These are phyloP conservation scores for Hypericum perforatum DNA, from an alignment of 345 rosid genomes.

Conservation along the genomic window DNA sequence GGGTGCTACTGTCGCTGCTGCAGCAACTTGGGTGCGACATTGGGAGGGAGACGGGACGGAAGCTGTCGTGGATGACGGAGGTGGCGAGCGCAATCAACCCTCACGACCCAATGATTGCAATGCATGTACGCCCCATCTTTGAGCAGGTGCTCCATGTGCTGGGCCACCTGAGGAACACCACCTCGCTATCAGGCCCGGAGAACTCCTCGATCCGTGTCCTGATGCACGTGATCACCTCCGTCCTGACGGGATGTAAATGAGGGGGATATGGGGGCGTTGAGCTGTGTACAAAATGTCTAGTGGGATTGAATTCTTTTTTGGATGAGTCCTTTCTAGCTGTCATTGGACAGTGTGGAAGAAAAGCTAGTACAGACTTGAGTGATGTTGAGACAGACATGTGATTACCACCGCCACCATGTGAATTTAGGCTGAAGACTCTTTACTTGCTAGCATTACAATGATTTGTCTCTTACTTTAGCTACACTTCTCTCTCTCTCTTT, in stretches of 20 bases:
- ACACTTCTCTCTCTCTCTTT: too few species aligned
- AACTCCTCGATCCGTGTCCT: constrained; percentile 45
- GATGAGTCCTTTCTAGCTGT: neutral
- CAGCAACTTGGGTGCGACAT: constrained; percentile 82
- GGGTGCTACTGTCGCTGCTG: constrained; percentile 70
- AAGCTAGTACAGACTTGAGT: too few species aligned
- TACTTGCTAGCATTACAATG: too few species aligned
- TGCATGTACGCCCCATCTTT: constrained; percentile 53
- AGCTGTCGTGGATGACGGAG: constrained; percentile 74
- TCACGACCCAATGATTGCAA: constrained; percentile 48
- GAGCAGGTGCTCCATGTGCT: constrained; percentile 72
- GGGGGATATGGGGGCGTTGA: too few species aligned
- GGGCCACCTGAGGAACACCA: constrained; percentile 39
- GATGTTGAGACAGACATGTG: too few species aligned
- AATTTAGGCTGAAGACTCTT: too few species aligned
- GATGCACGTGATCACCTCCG: constrained; percentile 62
- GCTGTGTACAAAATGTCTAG: neutral
- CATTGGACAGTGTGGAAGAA: too few species aligned
- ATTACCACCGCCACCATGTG: too few species aligned
- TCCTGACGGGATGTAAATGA: constrained; percentile 54
- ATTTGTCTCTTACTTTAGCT: too few species aligned
- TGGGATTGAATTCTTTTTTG: neutral
- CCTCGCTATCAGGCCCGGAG: constrained; percentile 34
- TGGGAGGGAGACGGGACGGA: constrained; percentile 45
- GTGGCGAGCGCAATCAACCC: constrained; percentile 71